Evolutionary conservation across 805 yeast species (phyloP).

Genomic region (Schwanniomyces yamadae): DNA sequence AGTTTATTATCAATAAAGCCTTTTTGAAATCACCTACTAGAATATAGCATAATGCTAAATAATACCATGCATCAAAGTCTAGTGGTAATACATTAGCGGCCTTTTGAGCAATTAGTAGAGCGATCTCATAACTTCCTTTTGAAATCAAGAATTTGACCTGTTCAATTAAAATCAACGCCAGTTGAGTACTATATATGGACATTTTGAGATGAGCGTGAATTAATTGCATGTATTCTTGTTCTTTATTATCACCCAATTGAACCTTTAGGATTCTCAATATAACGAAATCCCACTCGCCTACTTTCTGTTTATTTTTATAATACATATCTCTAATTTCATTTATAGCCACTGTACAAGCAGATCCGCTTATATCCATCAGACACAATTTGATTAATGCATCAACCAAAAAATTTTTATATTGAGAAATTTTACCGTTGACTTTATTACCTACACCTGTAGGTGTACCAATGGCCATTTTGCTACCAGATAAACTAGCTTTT

Average conservation of each 20-base stretch:
- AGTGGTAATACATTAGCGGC: slow-evolving; percentile 71
- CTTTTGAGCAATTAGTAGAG: slow-evolving; percentile 55
- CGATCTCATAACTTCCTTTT: slow-evolving; percentile 53
- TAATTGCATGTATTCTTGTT: slow-evolving; percentile 20
- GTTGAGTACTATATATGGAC: slow-evolving; percentile 39
- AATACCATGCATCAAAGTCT: slow-evolving; percentile 73
- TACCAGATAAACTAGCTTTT: slow-evolving; percentile 48
- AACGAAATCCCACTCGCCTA: slow-evolving; percentile 24
- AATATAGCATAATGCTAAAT: slow-evolving; percentile 59
- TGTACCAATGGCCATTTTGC: slow-evolving; percentile 28
- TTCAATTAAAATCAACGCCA: slow-evolving; percentile 55
- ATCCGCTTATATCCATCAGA: slow-evolving; percentile 37
- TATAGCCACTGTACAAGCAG: slow-evolving; percentile 31
- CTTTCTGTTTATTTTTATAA: slow-evolving; percentile 2
- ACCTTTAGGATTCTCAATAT: slow-evolving; percentile 23
- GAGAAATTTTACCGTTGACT: slow-evolving; percentile 21
- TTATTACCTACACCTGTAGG: slow-evolving; percentile 28
- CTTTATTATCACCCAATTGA: slow-evolving; percentile 21
- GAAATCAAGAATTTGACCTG: slow-evolving; percentile 65
- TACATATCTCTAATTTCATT: slow-evolving; percentile 23
- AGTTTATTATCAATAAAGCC: slow-evolving; percentile 69
- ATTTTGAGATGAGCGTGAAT: slow-evolving; percentile 19
- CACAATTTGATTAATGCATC: slow-evolving; percentile 49
- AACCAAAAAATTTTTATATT: slow-evolving; percentile 51
- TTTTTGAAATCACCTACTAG: slow-evolving; percentile 50